These are phyloP conservation scores for Ogataea nakhonphanomensis DNA, from an alignment of 805 yeast species.

Conservation along the genomic window DNA sequence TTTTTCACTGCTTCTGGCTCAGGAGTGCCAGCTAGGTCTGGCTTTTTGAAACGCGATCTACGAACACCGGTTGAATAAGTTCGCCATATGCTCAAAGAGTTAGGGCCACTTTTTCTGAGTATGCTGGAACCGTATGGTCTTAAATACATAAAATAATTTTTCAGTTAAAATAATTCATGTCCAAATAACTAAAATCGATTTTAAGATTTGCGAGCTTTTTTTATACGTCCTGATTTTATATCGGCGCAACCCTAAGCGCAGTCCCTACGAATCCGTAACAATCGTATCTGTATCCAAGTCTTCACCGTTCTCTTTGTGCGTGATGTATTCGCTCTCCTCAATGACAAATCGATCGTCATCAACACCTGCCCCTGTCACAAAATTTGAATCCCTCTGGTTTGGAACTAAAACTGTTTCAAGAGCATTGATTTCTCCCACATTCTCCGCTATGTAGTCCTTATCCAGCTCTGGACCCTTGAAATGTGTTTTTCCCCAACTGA, in stretches of 20 bases:
- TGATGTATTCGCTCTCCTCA: constrained; percentile 15
- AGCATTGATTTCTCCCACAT: not conserved
- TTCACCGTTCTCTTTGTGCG: constrained; percentile 5
- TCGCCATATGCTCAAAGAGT: no score
- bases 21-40: not conserved
- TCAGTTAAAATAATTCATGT: not conserved
- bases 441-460: constrained; percentile 15
- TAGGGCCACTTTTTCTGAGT: no score
- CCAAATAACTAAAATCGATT: not conserved
- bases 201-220: not conserved
- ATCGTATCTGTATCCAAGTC: constrained; percentile 20
- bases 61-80: constrained; percentile 4
- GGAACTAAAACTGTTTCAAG: constrained; percentile 1
- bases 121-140: not conserved
- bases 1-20: no score
- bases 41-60: constrained; percentile 5
- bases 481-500: constrained; percentile 56
- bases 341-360: constrained; percentile 15
- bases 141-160: constrained; percentile 3
- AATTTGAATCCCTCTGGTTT: not conserved
- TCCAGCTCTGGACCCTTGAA: constrained; percentile 65
- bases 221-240: not conserved
- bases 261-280: constrained; percentile 14
- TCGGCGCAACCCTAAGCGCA: no score
- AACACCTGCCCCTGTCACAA: not conserved